These are phyloP conservation scores for Aquilaria malaccensis DNA, from an alignment of 345 rosid species.

Conservation along the genomic window DNA sequence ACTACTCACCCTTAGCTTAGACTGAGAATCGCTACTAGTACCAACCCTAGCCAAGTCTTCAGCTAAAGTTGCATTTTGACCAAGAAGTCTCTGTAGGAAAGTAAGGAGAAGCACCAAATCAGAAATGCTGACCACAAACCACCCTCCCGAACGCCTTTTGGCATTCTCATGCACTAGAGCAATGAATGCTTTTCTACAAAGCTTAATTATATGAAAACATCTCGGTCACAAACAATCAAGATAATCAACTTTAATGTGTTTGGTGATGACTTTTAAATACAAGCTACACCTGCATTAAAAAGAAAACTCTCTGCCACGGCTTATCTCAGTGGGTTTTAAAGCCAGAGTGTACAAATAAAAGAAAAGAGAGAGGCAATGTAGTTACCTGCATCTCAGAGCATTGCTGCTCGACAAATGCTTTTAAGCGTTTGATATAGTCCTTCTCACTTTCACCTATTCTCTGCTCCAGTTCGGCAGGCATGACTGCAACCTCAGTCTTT, in stretches of 20 bases:
- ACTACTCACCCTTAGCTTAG: slow-evolving; percentile 43
- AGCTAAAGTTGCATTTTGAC: slow-evolving; percentile 78
- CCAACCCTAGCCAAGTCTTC: slow-evolving; percentile 79
- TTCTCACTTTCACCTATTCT: slow-evolving; percentile 50
- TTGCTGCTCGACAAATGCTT: slow-evolving; percentile 56
- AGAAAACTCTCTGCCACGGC: too few relatives aligned
- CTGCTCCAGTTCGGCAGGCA: slow-evolving; percentile 70
- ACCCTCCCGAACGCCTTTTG: too few relatives aligned
- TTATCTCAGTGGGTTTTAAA: too few relatives aligned
- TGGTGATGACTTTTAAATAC: too few relatives aligned
- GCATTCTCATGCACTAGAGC: too few relatives aligned
- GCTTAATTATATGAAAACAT: background rate
- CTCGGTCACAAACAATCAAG: background rate
- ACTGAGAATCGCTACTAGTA: slow-evolving; percentile 39
- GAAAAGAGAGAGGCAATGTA: too few relatives aligned
- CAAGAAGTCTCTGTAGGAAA: slow-evolving; percentile 58
- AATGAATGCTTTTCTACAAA: too few relatives aligned
- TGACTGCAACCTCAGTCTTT: slow-evolving; percentile 57
- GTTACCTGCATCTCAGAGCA: slow-evolving; percentile 72
- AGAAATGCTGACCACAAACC: background rate
- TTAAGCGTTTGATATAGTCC: slow-evolving; percentile 54
- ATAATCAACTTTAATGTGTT: background rate
- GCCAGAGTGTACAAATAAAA: too few relatives aligned
- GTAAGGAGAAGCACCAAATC: slow-evolving; percentile 5
- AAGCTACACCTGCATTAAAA: too few relatives aligned